Conservation (phyloP, 192 early-diverging fungal species). For the Bifiguratus adelaidae region DNA sequence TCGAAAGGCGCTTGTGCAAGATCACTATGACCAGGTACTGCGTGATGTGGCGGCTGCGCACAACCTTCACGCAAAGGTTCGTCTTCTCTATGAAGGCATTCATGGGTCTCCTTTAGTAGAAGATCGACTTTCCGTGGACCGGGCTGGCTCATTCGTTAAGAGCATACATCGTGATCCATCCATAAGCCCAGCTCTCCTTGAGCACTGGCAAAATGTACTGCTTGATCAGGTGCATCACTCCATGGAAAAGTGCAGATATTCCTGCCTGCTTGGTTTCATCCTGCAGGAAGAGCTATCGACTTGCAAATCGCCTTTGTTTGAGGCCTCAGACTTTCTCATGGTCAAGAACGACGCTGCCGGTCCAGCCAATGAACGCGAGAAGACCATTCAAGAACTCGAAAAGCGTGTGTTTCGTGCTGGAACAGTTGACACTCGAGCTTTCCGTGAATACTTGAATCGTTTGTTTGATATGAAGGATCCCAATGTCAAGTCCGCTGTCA, state of each 20-base stretch:
- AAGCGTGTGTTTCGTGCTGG: constrained; percentile 1
- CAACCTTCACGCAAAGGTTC: background rate
- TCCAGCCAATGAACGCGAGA: background rate
- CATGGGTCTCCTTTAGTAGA: constrained; percentile 1
- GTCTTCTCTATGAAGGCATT: background rate
- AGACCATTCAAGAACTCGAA: constrained; percentile 5
- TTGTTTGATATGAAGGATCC: background rate
- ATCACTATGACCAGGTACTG: background rate
- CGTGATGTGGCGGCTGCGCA: background rate
- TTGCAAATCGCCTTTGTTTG: background rate
- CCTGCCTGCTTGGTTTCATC: background rate
- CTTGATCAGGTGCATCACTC: background rate
- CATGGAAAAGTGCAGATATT: background rate
- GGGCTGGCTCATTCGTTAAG: background rate
- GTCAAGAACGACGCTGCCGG: background rate
- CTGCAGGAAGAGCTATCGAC: background rate
- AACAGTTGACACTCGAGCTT: background rate
- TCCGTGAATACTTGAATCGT: background rate
- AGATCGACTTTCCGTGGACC: background rate
- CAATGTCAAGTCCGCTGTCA: background rate
- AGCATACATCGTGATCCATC: background rate
- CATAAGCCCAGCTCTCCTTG: background rate
- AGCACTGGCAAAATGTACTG: background rate
- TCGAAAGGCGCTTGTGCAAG: background rate
- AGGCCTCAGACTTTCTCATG: background rate